Evolutionary conservation across 129 eudicot species (phyloP).

Genomic region (Helianthus tuberosus): DNA sequence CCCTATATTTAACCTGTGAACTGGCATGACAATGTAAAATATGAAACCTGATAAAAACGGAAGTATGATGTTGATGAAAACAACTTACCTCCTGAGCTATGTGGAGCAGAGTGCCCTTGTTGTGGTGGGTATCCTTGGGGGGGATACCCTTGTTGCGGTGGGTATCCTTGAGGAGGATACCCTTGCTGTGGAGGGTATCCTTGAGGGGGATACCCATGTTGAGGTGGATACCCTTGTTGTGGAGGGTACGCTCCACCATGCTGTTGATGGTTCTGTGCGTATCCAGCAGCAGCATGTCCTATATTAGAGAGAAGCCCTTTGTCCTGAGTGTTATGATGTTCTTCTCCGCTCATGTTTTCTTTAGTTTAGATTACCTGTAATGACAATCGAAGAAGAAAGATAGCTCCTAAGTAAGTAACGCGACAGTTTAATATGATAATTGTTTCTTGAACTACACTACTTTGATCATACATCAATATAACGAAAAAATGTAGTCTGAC

Average conservation of each 20-base stretch:
- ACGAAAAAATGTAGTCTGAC: neutral
- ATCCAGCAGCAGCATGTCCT: constrained; percentile 64
- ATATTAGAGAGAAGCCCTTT: constrained; percentile 60
- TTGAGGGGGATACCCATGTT: constrained; percentile 35
- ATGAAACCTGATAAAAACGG: neutral
- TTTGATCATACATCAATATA: neutral
- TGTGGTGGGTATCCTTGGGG: constrained; percentile 34
- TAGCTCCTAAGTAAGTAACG: neutral
- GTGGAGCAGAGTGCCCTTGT: constrained; percentile 32
- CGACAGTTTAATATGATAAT: neutral
- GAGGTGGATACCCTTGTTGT: constrained; percentile 34
- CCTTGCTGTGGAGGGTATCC: constrained; percentile 35
- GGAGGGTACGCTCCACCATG: constrained; percentile 43
- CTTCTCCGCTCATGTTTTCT: constrained; percentile 60
- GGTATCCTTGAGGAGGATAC: constrained; percentile 30
- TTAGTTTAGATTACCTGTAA: constrained; percentile 13
- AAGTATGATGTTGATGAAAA: neutral
- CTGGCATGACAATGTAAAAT: neutral
- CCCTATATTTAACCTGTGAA: neutral
- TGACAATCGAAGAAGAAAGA: neutral
- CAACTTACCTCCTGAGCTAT: constrained; percentile 33
- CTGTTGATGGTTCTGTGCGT: constrained; percentile 31
- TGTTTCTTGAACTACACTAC: constrained; percentile 2
- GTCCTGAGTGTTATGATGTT: constrained; percentile 46
- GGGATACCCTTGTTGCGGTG: constrained; percentile 38